Evolutionary conservation across 2,329 filamentous ascomycete species (phyloP), one percentile per base, ranked within the genome.

Genomic region (Pseudopithomyces chartarum): DNA sequence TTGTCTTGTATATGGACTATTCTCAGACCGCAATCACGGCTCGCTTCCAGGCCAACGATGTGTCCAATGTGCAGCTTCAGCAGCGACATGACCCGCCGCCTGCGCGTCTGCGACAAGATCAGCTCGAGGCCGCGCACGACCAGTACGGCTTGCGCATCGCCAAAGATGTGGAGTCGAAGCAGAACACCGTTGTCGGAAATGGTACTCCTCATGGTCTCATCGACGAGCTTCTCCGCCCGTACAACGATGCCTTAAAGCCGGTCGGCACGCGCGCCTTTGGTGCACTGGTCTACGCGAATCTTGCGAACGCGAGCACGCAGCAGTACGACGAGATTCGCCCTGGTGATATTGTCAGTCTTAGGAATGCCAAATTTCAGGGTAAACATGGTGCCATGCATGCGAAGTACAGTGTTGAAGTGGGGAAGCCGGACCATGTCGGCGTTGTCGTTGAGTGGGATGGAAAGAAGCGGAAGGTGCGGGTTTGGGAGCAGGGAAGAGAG

Each of bases 371-470:
- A 63, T 97, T 99, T 79, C 92, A 97, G 76, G 95, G 95, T 57
- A 96, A 97, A 76, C 91, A 94, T 65, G 95, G 95, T 1, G 85
- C 92, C 4, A 93, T 99, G 90, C 93, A 98, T 73, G 90, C 91
- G 63, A 98, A 97, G 76, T 99, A 99, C 76, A 88, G 84, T 47
- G 81, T 87, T 51, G 95, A 99, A 65, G 91, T 97, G 1, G 93
- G 92, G 62, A 95, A 91, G 73, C 91, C 85, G 10, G 84, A 94
- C 61, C 95, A 99, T 69, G 94, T 98, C 0, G 95, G 86, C 2
- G 81, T 99, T 2, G 94, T 99, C 3, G 86, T 92, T 10, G 95
- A 99, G 75, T 99, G 95, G 95, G 95, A 99, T 75, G 95, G 95
- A 2, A 96, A 92, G 39, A 97, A 97, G 85, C 97, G 97, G 84